Evolutionary conservation across 768 basidiomycete species (phyloP).

Genomic region (Rhizopogon roseolus): DNA sequence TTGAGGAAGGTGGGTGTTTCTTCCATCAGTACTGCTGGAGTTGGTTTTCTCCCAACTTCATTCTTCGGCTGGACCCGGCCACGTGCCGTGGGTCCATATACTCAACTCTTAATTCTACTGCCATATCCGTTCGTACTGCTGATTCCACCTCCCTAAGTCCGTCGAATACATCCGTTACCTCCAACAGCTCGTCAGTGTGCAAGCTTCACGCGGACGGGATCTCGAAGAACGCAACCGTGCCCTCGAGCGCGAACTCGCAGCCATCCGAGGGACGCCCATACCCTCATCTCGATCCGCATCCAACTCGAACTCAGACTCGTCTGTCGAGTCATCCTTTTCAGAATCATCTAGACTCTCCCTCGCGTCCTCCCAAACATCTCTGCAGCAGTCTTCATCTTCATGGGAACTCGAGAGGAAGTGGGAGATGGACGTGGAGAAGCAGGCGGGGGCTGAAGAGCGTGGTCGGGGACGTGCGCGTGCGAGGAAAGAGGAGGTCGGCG

Average conservation of each 20-base stretch:
- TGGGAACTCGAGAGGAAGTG: not conserved
- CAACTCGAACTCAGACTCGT: not conserved
- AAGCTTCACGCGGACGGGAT: constrained; percentile 74
- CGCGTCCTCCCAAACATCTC: not conserved
- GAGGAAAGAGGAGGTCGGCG: not conserved
- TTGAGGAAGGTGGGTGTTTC: constrained; percentile 55
- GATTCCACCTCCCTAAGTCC: constrained; percentile 28
- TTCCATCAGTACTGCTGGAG: not conserved
- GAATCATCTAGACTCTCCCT: not conserved
- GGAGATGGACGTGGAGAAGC: not conserved
- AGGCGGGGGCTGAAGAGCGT: not conserved
- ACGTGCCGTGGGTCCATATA: too few species aligned
- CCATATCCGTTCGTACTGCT: not conserved
- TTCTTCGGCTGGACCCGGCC: not conserved
- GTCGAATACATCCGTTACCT: constrained; percentile 65
- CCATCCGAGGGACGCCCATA: constrained; percentile 9
- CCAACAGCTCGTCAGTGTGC: constrained; percentile 79
- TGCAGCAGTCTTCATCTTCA: not conserved
- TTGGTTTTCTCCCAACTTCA: constrained; percentile 1
- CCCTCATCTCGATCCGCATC: not conserved
- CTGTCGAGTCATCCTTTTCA: not conserved
- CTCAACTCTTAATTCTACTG: too few species aligned
- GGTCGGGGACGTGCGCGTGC: not conserved
- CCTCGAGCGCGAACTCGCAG: constrained; percentile 25
- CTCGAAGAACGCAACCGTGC: constrained; percentile 66